phyloP scores from a whole-genome alignment of 257 asterid genomes.

The Nicotiana benthamiana region DNA sequence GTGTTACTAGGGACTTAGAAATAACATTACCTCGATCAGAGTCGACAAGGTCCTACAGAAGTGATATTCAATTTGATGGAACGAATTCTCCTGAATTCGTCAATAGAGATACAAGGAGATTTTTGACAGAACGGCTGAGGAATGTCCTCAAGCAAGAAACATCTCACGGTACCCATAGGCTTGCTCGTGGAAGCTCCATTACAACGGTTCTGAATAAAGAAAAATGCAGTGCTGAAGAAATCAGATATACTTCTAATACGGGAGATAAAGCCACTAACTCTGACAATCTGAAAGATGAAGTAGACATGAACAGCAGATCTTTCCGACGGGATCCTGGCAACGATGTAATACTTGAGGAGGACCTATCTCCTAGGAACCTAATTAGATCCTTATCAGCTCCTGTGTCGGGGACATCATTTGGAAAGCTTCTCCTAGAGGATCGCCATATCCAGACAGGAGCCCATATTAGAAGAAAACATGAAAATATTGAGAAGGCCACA shows the following conservation, averaged over 20 bases:
- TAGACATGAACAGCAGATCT: conserved; percentile 46
- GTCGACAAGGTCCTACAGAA: conserved; percentile 74
- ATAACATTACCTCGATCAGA: conserved; percentile 66
- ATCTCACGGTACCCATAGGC: conserved; percentile 29
- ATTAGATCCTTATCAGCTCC: conserved; percentile 91
- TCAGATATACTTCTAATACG: conserved; percentile 22
- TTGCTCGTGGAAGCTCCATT: conserved; percentile 38
- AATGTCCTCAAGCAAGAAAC: conserved; percentile 65
- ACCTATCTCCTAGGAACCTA: conserved; percentile 64
- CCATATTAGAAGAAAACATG: conserved; percentile 76
- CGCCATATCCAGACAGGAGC: conserved; percentile 68
- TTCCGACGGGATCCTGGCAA: conserved; percentile 51
- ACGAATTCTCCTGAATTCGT: conserved; percentile 61
- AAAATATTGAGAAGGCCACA: conserved; percentile 54
- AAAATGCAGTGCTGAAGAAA: conserved; percentile 22
- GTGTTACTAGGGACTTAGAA: conserved; percentile 56
- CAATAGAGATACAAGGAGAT: conserved; percentile 56
- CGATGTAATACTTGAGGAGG: conserved; percentile 32
- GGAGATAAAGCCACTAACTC: conserved; percentile 25
- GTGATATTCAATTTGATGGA: conserved; percentile 49
- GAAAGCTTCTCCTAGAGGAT: conserved; percentile 89
- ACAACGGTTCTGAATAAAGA: conserved; percentile 29
- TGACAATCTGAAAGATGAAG: conserved; percentile 24
- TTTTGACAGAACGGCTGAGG: conserved; percentile 70
- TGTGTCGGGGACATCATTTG: conserved; percentile 71